Evolutionary conservation across 768 basidiomycete species (phyloP), one percentile per base, ranked within the genome.

Genomic region (Tricholoma sp.): DNA sequence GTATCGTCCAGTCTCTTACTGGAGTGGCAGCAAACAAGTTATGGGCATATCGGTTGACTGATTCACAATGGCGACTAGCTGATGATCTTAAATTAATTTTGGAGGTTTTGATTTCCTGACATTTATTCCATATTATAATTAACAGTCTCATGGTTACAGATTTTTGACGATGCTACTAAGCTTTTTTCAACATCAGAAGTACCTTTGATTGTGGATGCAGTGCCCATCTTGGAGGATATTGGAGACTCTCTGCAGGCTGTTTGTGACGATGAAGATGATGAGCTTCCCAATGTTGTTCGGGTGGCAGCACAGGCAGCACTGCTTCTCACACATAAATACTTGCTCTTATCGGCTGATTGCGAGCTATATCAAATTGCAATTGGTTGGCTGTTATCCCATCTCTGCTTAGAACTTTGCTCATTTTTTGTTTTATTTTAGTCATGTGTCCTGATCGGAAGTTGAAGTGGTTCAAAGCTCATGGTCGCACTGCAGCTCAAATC

Each of bases 271-370:
- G 42, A 52, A 0, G 54, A 56, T 3, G 41, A 63, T 55, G 55
- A 62, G 31, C 45, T 58, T 47, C 37, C 61, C 36, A 52, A 54
- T 56, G 53, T 64, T 54, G 45, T 62, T 42, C 48, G 52, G 31
- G 57, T 64, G 53, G 63, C 61, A n/a, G 59, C 58, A 42, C 61
- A 64, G 29, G 63, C 63, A 18, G 56, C 52, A n/a, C 47, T 64
- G 34, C 50, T 64, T 39, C 17, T 64, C 6, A 53, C 59, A 36
- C 47, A 64, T 28, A 62, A 64, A 34, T 64, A 64, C 39, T 54
- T 45, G 3, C 39, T 20, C 11, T 57, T 62, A 13, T 39, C 55
- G 3, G 34, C 37, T 28, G 61, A 63, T 31, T 61, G 59, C 45
- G 53, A 62, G 44, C 51, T 64, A 12, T 64, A 64, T 54, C 9